Percentiles rank a stretch among this genome's conserved stretches.
Evolutionary conservation across 106 monocot species (phyloP).

Genomic region (Acorus calamus): DNA sequence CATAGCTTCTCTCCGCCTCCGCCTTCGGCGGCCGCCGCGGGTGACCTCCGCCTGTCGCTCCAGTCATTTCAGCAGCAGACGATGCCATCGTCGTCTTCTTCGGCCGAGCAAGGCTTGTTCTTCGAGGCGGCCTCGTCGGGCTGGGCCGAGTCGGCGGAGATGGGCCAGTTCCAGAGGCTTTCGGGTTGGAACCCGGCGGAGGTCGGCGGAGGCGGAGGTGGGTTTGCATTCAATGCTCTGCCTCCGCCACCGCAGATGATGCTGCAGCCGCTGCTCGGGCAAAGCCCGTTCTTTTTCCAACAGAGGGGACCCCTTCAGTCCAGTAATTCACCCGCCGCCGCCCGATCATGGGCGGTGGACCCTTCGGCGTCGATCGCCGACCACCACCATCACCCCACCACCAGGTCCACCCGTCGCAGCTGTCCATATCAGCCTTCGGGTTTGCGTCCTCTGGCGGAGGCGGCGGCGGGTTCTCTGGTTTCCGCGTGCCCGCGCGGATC

Average conservation of each 20-base stretch:
- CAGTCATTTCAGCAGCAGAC: conserved; percentile 46
- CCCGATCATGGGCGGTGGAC: conserved; percentile 21
- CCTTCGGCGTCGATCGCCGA: conserved; percentile 16
- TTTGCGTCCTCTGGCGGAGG: conserved; percentile 20
- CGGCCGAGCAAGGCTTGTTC: conserved; percentile 11
- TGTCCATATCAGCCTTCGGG: conserved; percentile 20
- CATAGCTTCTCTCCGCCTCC: conserved; percentile 32
- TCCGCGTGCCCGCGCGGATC: conserved; percentile 70
- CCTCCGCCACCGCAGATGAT: conserved; percentile 21
- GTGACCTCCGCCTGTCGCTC: conserved; percentile 66
- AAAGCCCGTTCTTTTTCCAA: conserved; percentile 43
- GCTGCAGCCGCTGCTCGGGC: conserved; percentile 51
- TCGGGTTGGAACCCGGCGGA: conserved; percentile 37
- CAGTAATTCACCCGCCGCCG: conserved; percentile 51
- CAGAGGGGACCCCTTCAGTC: conserved; percentile 99
- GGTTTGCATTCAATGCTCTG: conserved; percentile 11
- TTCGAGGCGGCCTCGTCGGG: conserved; percentile 12
- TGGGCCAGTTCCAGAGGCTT: conserved; percentile 13
- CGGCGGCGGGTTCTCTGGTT: conserved; percentile 49
- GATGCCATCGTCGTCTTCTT: not conserved
- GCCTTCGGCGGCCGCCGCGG: no score
- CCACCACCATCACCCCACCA: not conserved
- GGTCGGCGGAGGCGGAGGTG: not conserved
- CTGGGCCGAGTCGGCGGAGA: conserved; percentile 15
- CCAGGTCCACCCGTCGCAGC: conserved; percentile 12